Evolutionary conservation across 2,329 filamentous ascomycete species (phyloP), one percentile per base, ranked within the genome.

Genomic region (Leptographium lundbergii): DNA sequence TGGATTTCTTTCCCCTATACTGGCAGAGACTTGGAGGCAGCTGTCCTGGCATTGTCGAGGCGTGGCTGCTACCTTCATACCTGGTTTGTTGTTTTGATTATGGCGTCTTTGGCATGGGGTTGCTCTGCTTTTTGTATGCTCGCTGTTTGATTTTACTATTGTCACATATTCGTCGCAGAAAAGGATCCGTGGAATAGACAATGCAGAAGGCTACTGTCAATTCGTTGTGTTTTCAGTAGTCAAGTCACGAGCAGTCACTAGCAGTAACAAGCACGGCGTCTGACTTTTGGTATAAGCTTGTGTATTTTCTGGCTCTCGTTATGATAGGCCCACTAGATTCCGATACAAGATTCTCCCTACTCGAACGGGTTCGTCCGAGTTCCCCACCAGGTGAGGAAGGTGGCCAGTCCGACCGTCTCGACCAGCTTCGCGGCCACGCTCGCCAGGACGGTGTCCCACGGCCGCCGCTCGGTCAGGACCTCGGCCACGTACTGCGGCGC

Each of bases 351-450:
- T 3, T n/a, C 29, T 6, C 48, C 3, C 80, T 87, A 91, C 70
- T 91, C 84, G 74, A 96, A 95, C 62, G 90, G 90, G 79, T 91
- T 92, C 76, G 90, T 94, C 71, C 88, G 87, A 69, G 92, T 96
- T 69, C 92, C 92, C 92, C 92, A 97, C 88, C 89, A 97, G 71
- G 90, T 96, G 68, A 97, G 80, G 82, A 97, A 90, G 69, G 96
- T 72, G 63, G 88, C 91, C 61, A 97, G 82, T 64, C 92, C 94
- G 61, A 97, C 83, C 3, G 94, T 96, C 83, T 97, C 94, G 67
- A 96, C 82, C 67, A 94, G 77, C 75, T 94, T 91, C 69, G 89
- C 87, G 56, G 94, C 76, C 63, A 88, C 83, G 70, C 88, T 88
- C 65, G 96, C 87, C 66, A 89, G 90, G 66, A 97, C 84, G 63